These are phyloP conservation scores for Vigna hirtella DNA, from an alignment of 306 rosid genomes.

Conservation along the genomic window DNA sequence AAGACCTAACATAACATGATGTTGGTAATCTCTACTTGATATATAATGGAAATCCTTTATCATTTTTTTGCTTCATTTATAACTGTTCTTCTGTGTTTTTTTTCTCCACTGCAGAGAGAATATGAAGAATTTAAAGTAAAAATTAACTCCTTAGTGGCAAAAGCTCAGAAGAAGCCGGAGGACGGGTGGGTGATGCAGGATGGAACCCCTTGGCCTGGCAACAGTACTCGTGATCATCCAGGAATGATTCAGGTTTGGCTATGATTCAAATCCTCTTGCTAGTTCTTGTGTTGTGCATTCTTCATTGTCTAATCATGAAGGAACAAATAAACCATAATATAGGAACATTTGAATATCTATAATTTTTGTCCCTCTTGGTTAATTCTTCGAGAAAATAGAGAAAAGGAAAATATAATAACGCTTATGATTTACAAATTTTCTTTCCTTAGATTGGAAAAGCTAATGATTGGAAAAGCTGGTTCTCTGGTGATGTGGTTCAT, in stretches of 20 bases:
- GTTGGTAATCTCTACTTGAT: too few species aligned
- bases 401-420: background rate
- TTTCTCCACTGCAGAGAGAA: background rate
- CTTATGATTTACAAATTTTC: background rate
- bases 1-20: too few species aligned
- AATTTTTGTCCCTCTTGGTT: background rate
- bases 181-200: conserved; percentile 23
- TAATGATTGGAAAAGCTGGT: background rate
- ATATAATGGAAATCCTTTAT: background rate
- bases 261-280: background rate
- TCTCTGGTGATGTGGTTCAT: background rate
- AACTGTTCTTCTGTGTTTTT: background rate
- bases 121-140: conserved; percentile 20
- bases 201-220: background rate
- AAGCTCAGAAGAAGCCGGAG: conserved; percentile 10
- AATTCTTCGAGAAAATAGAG: background rate
- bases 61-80: background rate
- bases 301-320: background rate
- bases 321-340: background rate
- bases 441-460: background rate
- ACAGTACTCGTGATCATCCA: conserved; percentile 20
- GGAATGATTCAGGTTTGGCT: conserved; percentile 18
- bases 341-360: background rate
- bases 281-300: background rate
- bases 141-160: conserved; percentile 10